Conservation (phyloP, 1,284 basidiomycete genomes). For the Cystobasidium pallidum region DNA sequence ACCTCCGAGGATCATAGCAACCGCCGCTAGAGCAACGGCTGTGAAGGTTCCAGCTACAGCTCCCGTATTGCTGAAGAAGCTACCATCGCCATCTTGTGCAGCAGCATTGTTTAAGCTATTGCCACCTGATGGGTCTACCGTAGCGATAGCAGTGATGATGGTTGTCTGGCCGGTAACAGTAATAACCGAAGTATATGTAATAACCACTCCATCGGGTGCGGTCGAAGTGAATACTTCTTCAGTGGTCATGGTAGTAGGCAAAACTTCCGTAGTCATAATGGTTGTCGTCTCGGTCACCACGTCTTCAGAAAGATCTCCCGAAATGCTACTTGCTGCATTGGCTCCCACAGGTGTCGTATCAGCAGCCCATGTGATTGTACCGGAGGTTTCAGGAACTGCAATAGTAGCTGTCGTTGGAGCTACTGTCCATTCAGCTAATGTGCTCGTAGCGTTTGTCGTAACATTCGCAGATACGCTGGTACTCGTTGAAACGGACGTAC, state of each 20-base stretch:
- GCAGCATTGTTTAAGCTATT: conserved; percentile 45
- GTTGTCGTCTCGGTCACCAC: conserved; percentile 22
- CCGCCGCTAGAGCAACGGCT: conserved; percentile 50
- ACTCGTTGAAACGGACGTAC: conserved; percentile 16
- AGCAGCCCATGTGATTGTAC: background rate
- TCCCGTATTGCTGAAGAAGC: conserved; percentile 54
- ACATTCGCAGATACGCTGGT: background rate
- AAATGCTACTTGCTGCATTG: background rate
- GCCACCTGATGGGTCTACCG: conserved; percentile 26
- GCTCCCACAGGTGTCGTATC: background rate
- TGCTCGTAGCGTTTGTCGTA: conserved; percentile 18
- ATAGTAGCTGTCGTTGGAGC: background rate
- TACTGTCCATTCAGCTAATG: background rate
- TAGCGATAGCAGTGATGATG: conserved; percentile 22
- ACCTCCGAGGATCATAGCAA: conserved; percentile 47
- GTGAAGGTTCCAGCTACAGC: conserved; percentile 53
- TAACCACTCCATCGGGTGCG: conserved; percentile 43
- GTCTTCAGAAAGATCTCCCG: background rate
- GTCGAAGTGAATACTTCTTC: conserved; percentile 46
- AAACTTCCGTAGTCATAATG: background rate
- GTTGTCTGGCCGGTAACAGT: conserved; percentile 39
- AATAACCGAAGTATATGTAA: conserved; percentile 49
- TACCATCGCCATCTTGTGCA: conserved; percentile 10
- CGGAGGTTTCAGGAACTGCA: background rate
- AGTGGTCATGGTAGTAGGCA: background rate